phyloP scores from a whole-genome alignment of 2,329 filamentous ascomycete genomes.

The Diaporthe longicolla region DNA sequence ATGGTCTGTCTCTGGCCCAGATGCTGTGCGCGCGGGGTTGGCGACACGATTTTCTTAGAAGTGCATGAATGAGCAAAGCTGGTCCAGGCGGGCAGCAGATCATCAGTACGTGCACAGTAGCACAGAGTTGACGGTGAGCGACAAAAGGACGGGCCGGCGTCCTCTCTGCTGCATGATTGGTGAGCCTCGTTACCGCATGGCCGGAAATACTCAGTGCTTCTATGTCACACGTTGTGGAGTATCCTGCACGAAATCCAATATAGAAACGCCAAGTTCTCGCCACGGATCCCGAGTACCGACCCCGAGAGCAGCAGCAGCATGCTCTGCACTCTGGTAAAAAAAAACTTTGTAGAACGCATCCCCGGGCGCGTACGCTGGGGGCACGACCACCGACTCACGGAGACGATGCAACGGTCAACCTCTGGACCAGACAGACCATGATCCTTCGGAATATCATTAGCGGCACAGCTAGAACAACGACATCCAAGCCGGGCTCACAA shows the following conservation, averaged over 20 bases:
- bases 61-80: background rate
- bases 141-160: slow-evolving; percentile 1
- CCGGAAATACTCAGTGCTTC: slow-evolving; percentile 17
- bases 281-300: slow-evolving; percentile 33
- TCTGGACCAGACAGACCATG: background rate
- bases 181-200: slow-evolving; percentile 29
- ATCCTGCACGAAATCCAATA: slow-evolving; percentile 30
- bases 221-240: slow-evolving; percentile 20
- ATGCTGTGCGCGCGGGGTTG: background rate
- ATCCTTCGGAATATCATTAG: slow-evolving; percentile 9
- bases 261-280: slow-evolving; percentile 31
- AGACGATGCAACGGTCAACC: background rate
- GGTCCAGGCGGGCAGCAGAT: background rate
- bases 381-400: background rate
- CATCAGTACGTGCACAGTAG: background rate
- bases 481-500: background rate
- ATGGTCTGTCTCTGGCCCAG: background rate
- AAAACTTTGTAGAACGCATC: background rate
- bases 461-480: background rate
- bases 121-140: slow-evolving; percentile 18
- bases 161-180: slow-evolving; percentile 15
- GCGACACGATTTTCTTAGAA: background rate
- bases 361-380: background rate
- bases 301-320: slow-evolving; percentile 3
- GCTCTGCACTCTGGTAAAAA: background rate